phyloP scores from a whole-genome alignment of 2,329 filamentous ascomycete genomes.

The Mariannaea elegans region DNA sequence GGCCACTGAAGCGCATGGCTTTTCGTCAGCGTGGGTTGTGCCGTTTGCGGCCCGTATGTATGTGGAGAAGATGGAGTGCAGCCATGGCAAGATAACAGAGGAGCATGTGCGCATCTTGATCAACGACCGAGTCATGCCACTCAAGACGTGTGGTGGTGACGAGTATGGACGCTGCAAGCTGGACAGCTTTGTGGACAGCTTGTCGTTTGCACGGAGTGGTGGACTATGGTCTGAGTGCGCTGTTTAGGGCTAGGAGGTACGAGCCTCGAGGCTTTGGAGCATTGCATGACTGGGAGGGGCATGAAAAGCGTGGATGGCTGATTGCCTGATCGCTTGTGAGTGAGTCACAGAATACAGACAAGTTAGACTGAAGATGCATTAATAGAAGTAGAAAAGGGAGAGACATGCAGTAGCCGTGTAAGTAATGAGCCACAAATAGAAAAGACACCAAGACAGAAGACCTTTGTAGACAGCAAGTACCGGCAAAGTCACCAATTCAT shows the following conservation, averaged over 20 bases:
- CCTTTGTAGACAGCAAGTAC: neutral
- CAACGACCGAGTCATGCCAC: slow-evolving; percentile 82
- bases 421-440: too few species aligned
- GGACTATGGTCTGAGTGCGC: slow-evolving; percentile 71
- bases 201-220: slow-evolving; percentile 76
- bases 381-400: neutral
- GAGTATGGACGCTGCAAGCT: slow-evolving; percentile 75
- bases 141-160: slow-evolving; percentile 77
- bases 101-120: slow-evolving; percentile 82
- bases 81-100: slow-evolving; percentile 51
- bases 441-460: too few species aligned
- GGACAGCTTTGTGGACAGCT: slow-evolving; percentile 74
- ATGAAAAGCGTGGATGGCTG: neutral
- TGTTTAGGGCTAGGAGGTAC: neutral
- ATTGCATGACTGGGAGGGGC: neutral
- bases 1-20: slow-evolving; percentile 68
- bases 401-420: neutral
- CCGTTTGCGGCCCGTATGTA: slow-evolving; percentile 85
- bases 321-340: too few species aligned
- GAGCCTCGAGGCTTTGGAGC: neutral
- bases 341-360: too few species aligned
- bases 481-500: neutral
- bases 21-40: slow-evolving; percentile 79
- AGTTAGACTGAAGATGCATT: neutral
- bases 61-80: slow-evolving; percentile 86